Percentiles rank a stretch among this genome's conserved stretches.
phyloP scores from a whole-genome alignment of 2,329 filamentous ascomycete genomes.

The Laburnicola sp. region DNA sequence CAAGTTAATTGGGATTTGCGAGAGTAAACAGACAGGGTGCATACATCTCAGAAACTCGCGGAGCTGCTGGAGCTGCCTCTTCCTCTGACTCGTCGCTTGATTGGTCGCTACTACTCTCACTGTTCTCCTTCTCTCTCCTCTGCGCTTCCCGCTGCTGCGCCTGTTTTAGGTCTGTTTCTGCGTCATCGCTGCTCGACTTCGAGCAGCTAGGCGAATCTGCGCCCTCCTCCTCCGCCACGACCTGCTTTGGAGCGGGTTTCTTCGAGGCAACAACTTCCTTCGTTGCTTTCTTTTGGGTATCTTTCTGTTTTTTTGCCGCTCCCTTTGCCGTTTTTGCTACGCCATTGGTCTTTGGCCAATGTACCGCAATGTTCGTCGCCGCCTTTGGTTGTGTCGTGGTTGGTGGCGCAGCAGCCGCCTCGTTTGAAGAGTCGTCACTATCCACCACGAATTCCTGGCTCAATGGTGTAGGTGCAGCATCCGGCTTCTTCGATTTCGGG shows the following conservation, averaged over 20 bases:
- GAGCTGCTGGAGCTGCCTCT: constrained; percentile 26
- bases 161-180: constrained; percentile 23
- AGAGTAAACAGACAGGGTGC: constrained; percentile 2
- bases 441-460: constrained; percentile 43
- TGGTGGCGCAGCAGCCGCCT: constrained; percentile 20
- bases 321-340: constrained; percentile 23
- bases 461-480: constrained; percentile 24
- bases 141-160: constrained; percentile 19
- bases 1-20: background rate
- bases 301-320: constrained; percentile 11
- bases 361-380: constrained; percentile 35
- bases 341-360: constrained; percentile 30
- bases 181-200: constrained; percentile 28
- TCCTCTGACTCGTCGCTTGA: constrained; percentile 47
- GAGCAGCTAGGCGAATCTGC: constrained; percentile 32
- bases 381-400: constrained; percentile 23
- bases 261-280: constrained; percentile 19
- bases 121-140: constrained; percentile 17
- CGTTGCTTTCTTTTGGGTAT: constrained; percentile 11
- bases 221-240: constrained; percentile 24
- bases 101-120: constrained; percentile 28
- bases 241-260: constrained; percentile 25
- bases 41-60: constrained; percentile 23
- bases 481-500: background rate
- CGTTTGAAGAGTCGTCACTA: constrained; percentile 37